Conservation (phyloP, 768 basidiomycete genomes). For the Tricholoma terreum region DNA sequence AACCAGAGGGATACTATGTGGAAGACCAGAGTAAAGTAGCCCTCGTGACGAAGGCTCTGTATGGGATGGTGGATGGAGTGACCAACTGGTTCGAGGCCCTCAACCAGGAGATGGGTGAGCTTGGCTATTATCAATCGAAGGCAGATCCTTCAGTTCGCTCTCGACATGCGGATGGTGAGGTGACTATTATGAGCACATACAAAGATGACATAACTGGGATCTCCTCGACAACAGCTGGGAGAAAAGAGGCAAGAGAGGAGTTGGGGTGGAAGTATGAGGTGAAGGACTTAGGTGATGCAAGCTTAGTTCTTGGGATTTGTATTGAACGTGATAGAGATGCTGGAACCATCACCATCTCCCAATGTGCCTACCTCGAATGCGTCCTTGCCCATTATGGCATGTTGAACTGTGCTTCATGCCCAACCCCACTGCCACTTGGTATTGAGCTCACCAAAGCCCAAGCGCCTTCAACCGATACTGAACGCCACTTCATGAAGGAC, state of each 20-base stretch:
- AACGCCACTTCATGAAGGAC: background rate
- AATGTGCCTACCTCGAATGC: conserved; percentile 28
- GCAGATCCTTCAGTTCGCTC: background rate
- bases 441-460: too few species aligned
- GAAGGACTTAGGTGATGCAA: too few species aligned
- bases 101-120: too few species aligned
- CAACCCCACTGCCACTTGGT: background rate
- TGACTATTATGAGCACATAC: background rate
- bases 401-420: background rate
- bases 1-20: too few species aligned
- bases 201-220: too few species aligned
- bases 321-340: conserved; percentile 20
- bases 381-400: background rate
- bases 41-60: background rate
- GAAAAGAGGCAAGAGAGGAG: too few species aligned
- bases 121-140: background rate
- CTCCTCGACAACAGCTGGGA: too few species aligned
- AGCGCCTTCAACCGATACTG: background rate
- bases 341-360: conserved; percentile 26
- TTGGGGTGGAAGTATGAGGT: too few species aligned
- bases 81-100: too few species aligned
- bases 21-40: too few species aligned
- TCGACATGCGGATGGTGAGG: background rate
- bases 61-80: too few species aligned
- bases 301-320: conserved; percentile 30